phyloP scores from a whole-genome alignment of 2,329 filamentous ascomycete genomes.

The Pseudogymnoascus sp. region DNA sequence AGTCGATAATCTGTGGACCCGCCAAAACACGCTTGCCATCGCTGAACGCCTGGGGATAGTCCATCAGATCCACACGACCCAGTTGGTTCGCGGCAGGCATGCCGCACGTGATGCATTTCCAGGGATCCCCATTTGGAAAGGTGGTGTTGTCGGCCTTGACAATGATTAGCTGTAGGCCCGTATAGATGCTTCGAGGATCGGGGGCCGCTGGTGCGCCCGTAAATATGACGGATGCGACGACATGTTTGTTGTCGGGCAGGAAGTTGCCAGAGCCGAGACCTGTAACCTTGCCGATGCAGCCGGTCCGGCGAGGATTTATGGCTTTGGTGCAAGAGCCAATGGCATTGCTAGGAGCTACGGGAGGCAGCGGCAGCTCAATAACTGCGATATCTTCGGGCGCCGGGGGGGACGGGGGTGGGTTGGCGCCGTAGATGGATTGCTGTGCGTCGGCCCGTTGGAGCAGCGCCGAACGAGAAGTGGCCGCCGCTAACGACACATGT shows the following conservation, averaged over 20 bases:
- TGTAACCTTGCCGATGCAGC: constrained; percentile 31
- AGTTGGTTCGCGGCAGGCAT: constrained; percentile 32
- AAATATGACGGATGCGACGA: constrained; percentile 37
- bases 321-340: constrained; percentile 31
- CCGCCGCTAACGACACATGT: neutral
- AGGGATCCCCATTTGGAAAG: constrained; percentile 40
- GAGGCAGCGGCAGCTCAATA: constrained; percentile 34
- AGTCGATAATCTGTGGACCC: constrained; percentile 32
- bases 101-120: constrained; percentile 44
- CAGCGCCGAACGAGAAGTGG: neutral
- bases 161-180: constrained; percentile 38
- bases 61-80: constrained; percentile 22
- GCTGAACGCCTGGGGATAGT: constrained; percentile 41
- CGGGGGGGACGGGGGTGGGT: constrained; percentile 21
- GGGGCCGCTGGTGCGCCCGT: constrained; percentile 37
- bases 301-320: constrained; percentile 34
- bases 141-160: constrained; percentile 37
- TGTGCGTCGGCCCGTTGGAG: neutral
- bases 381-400: constrained; percentile 33
- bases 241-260: constrained; percentile 39
- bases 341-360: constrained; percentile 25
- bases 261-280: constrained; percentile 32
- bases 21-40: constrained; percentile 35
- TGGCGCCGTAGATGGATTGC: neutral
- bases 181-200: constrained; percentile 37